Conservation (phyloP, 2,329 filamentous ascomycete species). For the Penicillium oxalicum region DNA sequence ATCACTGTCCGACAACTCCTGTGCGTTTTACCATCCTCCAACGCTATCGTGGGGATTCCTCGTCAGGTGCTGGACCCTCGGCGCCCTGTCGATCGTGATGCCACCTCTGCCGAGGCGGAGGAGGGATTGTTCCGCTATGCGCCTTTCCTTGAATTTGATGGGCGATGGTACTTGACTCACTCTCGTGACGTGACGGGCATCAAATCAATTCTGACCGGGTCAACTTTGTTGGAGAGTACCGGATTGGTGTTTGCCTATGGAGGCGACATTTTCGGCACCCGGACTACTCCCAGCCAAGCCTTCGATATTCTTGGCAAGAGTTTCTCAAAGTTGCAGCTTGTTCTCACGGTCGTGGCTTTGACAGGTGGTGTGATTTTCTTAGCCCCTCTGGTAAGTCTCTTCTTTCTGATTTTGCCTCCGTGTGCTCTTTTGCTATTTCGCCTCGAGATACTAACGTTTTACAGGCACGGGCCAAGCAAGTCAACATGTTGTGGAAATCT, state of each 20-base stretch:
- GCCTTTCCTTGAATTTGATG: slow-evolving; percentile 75
- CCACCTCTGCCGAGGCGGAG: slow-evolving; percentile 69
- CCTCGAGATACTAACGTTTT: slow-evolving; percentile 8
- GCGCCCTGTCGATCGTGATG: slow-evolving; percentile 77
- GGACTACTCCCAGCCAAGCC: slow-evolving; percentile 76
- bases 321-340: slow-evolving; percentile 83
- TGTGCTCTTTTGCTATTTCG: background rate
- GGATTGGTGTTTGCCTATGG: slow-evolving; percentile 85
- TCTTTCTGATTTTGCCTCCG: background rate
- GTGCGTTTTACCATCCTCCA: slow-evolving; percentile 66
- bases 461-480: slow-evolving; percentile 20
- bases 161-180: slow-evolving; percentile 74
- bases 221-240: slow-evolving; percentile 84
- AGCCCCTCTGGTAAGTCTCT: slow-evolving; percentile 69
- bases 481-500: slow-evolving; percentile 20
- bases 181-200: slow-evolving; percentile 74
- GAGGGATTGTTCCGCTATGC: slow-evolving; percentile 75
- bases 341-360: slow-evolving; percentile 77
- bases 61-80: slow-evolving; percentile 76
- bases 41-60: slow-evolving; percentile 73
- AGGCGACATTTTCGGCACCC: slow-evolving; percentile 75
- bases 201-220: slow-evolving; percentile 63
- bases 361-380: slow-evolving; percentile 69
- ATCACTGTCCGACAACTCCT: slow-evolving; percentile 80
- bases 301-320: slow-evolving; percentile 92